Percentiles rank a stretch among this genome's conserved stretches.
Evolutionary conservation across 164 flowering plant species (phyloP).

Genomic region (Echeveria elegans): DNA sequence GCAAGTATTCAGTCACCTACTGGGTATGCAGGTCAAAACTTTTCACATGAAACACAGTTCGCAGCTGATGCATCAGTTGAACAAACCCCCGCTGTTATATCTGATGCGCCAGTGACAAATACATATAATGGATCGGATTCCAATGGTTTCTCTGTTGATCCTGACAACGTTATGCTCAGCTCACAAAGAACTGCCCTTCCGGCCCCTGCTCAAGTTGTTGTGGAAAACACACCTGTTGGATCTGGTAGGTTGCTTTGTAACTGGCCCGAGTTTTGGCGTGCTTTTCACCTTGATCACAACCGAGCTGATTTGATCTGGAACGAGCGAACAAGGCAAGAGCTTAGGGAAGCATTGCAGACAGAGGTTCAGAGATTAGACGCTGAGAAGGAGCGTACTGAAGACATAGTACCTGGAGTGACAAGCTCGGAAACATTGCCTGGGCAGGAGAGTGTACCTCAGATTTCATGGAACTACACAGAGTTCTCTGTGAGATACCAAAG

Average conservation of each 20-base stretch:
- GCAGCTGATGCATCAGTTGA: conserved; percentile 31
- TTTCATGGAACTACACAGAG: conserved; percentile 95
- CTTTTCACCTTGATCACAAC: conserved; percentile 92
- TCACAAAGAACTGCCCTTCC: conserved; percentile 45
- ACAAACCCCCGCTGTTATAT: conserved; percentile 21
- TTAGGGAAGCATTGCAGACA: conserved; percentile 76
- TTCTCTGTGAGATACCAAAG: conserved; percentile 78
- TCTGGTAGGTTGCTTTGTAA: conserved; percentile 86
- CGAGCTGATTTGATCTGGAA: conserved; percentile 99
- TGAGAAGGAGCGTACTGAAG: conserved; percentile 93
- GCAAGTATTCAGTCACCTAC: conserved; percentile 27
- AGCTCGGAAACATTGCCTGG: conserved; percentile 35
- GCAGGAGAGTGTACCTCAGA: conserved; percentile 54
- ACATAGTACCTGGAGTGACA: conserved; percentile 68
- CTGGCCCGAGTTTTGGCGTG: conserved; percentile 99
- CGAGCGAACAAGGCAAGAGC: conserved; percentile 93
- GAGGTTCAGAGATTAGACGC: conserved; percentile 89
- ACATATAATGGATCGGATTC: conserved; percentile 29
- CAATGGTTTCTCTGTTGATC: conserved; percentile 29
- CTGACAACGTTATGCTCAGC: conserved; percentile 32
- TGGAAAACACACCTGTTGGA: conserved; percentile 87
- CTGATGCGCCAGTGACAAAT: conserved; percentile 19
- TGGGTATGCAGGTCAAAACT: conserved; percentile 28
- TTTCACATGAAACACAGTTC: conserved; percentile 26
- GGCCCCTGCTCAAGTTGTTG: conserved; percentile 96